phyloP scores from a whole-genome alignment of 169 alveolate species.

The Plasmodium blacklocki region DNA sequence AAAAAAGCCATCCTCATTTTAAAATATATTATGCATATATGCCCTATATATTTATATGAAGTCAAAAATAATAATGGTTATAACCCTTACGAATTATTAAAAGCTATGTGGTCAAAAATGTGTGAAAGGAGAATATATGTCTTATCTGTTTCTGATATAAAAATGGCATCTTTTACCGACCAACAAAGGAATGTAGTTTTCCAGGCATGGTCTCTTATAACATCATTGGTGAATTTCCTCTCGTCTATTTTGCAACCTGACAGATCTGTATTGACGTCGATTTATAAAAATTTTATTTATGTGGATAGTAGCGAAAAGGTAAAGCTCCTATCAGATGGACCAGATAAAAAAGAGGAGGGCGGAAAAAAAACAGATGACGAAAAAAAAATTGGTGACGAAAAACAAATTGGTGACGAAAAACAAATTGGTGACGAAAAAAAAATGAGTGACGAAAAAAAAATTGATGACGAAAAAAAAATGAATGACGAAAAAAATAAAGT shows the following conservation, averaged over 20 bases:
- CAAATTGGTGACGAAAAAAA: background rate
- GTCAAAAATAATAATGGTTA: constrained; percentile 29
- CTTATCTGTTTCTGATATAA: constrained; percentile 22
- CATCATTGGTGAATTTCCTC: constrained; percentile 15
- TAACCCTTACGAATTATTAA: constrained; percentile 44
- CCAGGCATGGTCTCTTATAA: constrained; percentile 71
- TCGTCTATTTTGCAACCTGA: constrained; percentile 35
- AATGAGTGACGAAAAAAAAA: background rate
- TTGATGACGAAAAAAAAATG: background rate
- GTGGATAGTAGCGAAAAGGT: background rate
- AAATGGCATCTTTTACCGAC: constrained; percentile 29
- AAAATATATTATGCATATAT: constrained; percentile 12
- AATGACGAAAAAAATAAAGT: background rate
- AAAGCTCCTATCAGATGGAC: background rate
- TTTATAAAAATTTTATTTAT: constrained; percentile 22
- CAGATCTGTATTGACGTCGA: constrained; percentile 45
- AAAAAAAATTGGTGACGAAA: background rate
- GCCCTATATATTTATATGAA: constrained; percentile 54
- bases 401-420: background rate
- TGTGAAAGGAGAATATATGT: constrained; percentile 34
- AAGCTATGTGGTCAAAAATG: constrained; percentile 32
- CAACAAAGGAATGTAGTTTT: constrained; percentile 29
- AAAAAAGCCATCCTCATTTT: constrained; percentile 48
- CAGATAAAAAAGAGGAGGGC: background rate
- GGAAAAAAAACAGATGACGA: background rate